Conservation (phyloP, 108 stramenopile species). For the Stephanodiscus minutulus region DNA sequence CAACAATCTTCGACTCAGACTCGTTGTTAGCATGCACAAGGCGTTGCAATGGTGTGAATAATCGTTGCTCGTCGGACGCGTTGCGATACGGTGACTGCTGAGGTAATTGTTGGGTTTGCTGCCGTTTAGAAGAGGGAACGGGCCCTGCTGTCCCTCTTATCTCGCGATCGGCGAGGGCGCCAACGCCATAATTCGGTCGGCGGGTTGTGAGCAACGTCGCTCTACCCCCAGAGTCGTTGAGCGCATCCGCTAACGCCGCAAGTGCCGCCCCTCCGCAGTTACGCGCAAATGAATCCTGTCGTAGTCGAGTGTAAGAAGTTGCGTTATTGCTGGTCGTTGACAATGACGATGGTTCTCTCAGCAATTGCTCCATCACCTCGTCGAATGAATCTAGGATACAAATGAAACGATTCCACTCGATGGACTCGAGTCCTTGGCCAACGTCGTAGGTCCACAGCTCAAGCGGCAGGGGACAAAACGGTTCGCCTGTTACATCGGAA, state of each 20-base stretch:
- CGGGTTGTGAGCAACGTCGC: constrained; percentile 67
- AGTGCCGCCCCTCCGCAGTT: constrained; percentile 82
- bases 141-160: constrained; percentile 8
- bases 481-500: constrained; percentile 76
- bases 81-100: constrained; percentile 31
- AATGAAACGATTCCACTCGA: constrained; percentile 40
- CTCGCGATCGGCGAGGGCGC: constrained; percentile 63
- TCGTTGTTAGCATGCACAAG: constrained; percentile 22
- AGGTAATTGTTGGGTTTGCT: too few species aligned
- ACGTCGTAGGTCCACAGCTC: constrained; percentile 63
- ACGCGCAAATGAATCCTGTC: constrained; percentile 5
- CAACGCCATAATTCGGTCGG: constrained; percentile 78
- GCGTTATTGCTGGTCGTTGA: not conserved
- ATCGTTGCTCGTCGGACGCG: constrained; percentile 25
- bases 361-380: constrained; percentile 43
- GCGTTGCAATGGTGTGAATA: constrained; percentile 65
- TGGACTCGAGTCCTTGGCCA: constrained; percentile 23
- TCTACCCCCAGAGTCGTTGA: constrained; percentile 73
- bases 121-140: too few species aligned
- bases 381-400: constrained; percentile 45
- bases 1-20: constrained; percentile 7
- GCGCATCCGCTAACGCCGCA: constrained; percentile 67
- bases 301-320: not conserved
- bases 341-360: not conserved
- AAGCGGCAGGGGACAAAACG: constrained; percentile 73